Evolutionary conservation across 73 alveolate species (phyloP).

Genomic region (Breviolum minutum): DNA sequence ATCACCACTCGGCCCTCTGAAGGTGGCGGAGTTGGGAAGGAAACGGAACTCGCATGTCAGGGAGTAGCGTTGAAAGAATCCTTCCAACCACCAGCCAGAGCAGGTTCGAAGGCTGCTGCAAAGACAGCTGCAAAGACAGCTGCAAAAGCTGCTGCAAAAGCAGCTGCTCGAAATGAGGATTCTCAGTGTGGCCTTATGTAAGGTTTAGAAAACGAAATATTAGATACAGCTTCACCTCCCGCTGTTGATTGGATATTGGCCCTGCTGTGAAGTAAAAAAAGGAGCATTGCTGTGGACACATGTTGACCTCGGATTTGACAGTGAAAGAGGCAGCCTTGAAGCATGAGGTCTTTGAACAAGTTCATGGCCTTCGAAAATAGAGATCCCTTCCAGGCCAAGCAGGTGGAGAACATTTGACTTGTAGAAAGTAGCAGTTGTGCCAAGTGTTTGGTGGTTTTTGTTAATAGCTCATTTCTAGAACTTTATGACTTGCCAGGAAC

Average conservation of each 20-base stretch:
- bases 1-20: conserved; percentile 67
- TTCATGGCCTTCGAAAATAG: conserved; percentile 97
- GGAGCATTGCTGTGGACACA: background rate
- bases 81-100: conserved; percentile 71
- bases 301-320: background rate
- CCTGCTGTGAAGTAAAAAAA: background rate
- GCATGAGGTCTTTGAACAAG: conserved; percentile 96
- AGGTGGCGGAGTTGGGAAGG: conserved; percentile 91
- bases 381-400: conserved; percentile 97
- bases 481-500: conserved; percentile 44
- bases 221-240: too few species aligned
- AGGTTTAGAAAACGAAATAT: too few species aligned
- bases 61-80: conserved; percentile 82
- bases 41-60: conserved; percentile 83
- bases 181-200: conserved; percentile 30
- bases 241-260: background rate
- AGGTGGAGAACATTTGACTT: conserved; percentile 95
- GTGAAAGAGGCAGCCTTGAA: background rate
- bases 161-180: background rate
- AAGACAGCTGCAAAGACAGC: conserved; percentile 35
- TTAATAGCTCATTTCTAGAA: background rate
- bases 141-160: conserved; percentile 46
- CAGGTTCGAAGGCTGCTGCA: conserved; percentile 13
- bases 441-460: too few species aligned
- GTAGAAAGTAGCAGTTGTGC: too few species aligned